phyloP scores from a whole-genome alignment of 169 alveolate species.

The Pseudocohnilembus persalinus region DNA sequence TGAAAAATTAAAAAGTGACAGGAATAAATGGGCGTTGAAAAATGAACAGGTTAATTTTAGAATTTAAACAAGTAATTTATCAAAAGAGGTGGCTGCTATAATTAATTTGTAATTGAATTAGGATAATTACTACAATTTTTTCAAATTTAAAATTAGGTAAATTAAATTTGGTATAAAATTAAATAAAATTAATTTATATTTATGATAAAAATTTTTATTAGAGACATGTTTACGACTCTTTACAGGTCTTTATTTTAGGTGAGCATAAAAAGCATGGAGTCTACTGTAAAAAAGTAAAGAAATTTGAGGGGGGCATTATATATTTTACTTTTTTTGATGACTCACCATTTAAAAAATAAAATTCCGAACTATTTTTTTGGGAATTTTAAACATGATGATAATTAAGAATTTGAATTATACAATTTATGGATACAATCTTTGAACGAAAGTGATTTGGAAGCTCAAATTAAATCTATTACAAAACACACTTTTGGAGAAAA shows the following conservation, averaged over 20 bases:
- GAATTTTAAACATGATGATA: neutral
- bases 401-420: neutral
- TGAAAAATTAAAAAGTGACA: neutral
- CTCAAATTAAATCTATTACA: neutral
- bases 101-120: too few species aligned
- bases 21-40: neutral
- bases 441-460: neutral
- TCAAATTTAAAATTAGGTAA: neutral
- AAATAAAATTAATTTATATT: too few species aligned
- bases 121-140: neutral
- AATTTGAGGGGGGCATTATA: neutral
- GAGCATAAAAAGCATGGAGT: neutral
- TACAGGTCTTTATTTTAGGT: neutral
- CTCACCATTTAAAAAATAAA: neutral
- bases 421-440: neutral
- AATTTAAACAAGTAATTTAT: neutral
- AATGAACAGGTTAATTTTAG: neutral
- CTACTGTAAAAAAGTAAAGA: neutral
- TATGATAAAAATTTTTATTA: neutral
- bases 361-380: neutral
- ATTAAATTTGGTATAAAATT: too few species aligned
- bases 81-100: neutral
- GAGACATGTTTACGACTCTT: too few species aligned
- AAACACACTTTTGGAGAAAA: neutral
- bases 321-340: neutral